Percentiles rank a stretch among this genome's conserved stretches.
Evolutionary conservation across 441 rosid genomes (phyloP).

Genomic region (Hypseocharis bilobata): DNA sequence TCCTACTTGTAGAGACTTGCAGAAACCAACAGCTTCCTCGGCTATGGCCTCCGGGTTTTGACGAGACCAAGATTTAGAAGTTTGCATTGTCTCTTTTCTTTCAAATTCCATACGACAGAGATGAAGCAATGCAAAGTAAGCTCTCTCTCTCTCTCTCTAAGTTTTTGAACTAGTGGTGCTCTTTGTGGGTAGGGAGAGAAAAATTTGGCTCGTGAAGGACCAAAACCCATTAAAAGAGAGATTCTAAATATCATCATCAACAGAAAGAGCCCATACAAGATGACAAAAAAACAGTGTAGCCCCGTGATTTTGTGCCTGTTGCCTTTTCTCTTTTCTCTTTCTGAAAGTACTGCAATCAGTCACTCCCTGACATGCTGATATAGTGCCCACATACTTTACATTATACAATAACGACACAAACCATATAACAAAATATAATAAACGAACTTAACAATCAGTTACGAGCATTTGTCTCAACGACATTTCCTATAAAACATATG

Average conservation of each 20-base stretch:
- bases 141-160: neutral
- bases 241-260: slow-evolving; percentile 11
- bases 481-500: too few species aligned
- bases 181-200: too few species aligned
- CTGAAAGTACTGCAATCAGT: slow-evolving; percentile 11
- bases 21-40: slow-evolving; percentile 28
- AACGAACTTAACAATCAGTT: too few species aligned
- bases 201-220: neutral
- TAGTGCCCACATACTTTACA: neutral
- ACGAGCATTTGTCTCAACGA: neutral
- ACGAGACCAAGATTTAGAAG: slow-evolving; percentile 13
- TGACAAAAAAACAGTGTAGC: slow-evolving; percentile 30
- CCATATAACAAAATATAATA: neutral
- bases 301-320: slow-evolving; percentile 42
- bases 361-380: slow-evolving; percentile 20
- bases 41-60: slow-evolving; percentile 22
- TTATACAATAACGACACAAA: neutral
- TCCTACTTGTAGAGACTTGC: slow-evolving; percentile 45
- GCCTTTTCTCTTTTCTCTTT: neutral
- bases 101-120: neutral
- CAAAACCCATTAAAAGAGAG: slow-evolving; percentile 17
- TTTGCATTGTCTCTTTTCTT: slow-evolving; percentile 22
- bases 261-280: slow-evolving; percentile 1
- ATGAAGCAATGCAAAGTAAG: neutral
- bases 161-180: too few species aligned